These are phyloP conservation scores for Ophiobolus disseminans DNA, from an alignment of 2,329 filamentous ascomycete genomes.

Conservation along the genomic window DNA sequence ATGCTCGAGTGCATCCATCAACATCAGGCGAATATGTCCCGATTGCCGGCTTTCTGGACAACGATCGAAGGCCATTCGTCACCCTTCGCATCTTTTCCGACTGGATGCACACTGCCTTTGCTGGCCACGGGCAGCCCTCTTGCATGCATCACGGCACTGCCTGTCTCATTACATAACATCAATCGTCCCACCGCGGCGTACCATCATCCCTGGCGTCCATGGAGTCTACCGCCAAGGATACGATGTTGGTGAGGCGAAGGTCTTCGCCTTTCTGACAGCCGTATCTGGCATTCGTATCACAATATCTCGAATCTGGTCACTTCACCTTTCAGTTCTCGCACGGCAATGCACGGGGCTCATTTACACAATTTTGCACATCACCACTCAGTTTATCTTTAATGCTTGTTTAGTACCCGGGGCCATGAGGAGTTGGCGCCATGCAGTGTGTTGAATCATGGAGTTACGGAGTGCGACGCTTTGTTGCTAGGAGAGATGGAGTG, in stretches of 20 bases:
- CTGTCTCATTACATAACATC: conserved; percentile 43
- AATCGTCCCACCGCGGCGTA: conserved; percentile 19
- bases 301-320: conserved; percentile 2
- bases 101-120: conserved; percentile 36
- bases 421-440: conserved; percentile 8
- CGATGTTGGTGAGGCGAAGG: conserved; percentile 7
- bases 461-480: conserved; percentile 7
- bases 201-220: conserved; percentile 26
- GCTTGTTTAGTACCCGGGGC: conserved; percentile 1
- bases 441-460: conserved; percentile 18
- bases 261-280: conserved; percentile 2
- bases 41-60: not conserved
- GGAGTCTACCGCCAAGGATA: conserved; percentile 18
- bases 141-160: conserved; percentile 31
- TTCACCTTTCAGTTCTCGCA: conserved; percentile 4
- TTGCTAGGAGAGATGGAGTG: conserved; percentile 4
- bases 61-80: not conserved
- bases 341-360: conserved; percentile 11
- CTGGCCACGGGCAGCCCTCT: conserved; percentile 42
- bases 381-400: conserved; percentile 18
- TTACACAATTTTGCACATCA: conserved; percentile 15
- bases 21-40: not conserved
- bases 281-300: conserved; percentile 6
- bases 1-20: conserved; percentile 14
- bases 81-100: not conserved